These are phyloP conservation scores for Pilobolus umbonatus DNA, from an alignment of 192 early-diverging fungal species.

Conservation along the genomic window DNA sequence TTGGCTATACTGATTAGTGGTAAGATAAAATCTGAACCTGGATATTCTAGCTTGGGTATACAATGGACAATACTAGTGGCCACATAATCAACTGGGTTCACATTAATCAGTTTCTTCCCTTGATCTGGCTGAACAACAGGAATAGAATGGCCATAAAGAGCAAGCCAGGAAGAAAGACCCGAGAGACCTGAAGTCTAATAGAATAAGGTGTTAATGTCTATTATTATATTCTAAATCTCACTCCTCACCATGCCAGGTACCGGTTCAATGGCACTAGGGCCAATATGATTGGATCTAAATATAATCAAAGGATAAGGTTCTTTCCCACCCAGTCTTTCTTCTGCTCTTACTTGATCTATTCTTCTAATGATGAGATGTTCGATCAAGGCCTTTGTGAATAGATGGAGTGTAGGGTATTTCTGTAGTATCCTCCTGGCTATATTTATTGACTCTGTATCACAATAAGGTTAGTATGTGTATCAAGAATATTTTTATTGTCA, in stretches of 20 bases:
- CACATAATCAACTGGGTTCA: constrained; percentile 31
- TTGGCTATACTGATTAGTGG: constrained; percentile 2
- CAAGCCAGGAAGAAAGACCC: constrained; percentile 19
- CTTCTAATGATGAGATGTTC: constrained; percentile 41
- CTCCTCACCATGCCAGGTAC: constrained; percentile 22
- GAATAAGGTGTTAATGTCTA: background rate
- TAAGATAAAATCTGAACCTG: constrained; percentile 4
- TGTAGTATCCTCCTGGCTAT: constrained; percentile 13
- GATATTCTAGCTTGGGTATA: background rate
- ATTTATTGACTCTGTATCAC: constrained; percentile 7
- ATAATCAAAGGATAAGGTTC: constrained; percentile 29
- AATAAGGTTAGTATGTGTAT: constrained; percentile 8
- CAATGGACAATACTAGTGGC: constrained; percentile 10
- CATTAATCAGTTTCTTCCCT: constrained; percentile 12
- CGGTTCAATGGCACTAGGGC: constrained; percentile 24
- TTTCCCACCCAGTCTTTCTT: constrained; percentile 27
- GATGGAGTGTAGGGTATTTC: constrained; percentile 42
- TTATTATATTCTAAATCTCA: background rate
- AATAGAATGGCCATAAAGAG: constrained; percentile 17
- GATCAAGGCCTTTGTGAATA: constrained; percentile 42
- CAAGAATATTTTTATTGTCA: constrained; percentile 12
- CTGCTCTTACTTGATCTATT: constrained; percentile 17
- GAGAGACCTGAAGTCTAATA: constrained; percentile 22
- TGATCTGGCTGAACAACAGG: constrained; percentile 22
- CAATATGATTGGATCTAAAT: constrained; percentile 21